Evolutionary conservation across 768 basidiomycete species (phyloP).

Genomic region (Mycena capillaripes): DNA sequence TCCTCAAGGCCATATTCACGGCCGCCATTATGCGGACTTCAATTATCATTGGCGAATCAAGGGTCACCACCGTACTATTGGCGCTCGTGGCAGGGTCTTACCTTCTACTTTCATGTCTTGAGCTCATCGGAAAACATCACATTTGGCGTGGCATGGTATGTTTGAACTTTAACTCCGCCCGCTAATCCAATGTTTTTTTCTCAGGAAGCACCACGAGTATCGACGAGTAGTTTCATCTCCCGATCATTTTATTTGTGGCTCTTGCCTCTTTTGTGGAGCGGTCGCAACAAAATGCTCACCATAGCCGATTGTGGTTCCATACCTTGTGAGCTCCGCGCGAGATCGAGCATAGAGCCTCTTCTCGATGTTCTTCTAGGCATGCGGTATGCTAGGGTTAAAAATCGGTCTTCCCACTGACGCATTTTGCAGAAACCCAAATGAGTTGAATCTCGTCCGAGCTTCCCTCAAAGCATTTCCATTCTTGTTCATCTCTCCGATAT

Average conservation of each 20-base stretch:
- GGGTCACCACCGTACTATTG: background rate
- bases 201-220: conserved; percentile 10
- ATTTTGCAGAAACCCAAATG: no score
- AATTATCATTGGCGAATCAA: background rate
- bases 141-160: background rate
- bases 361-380: background rate
- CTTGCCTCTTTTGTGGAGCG: conserved; percentile 18
- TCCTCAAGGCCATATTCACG: conserved; percentile 9
- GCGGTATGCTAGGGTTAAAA: background rate
- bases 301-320: conserved; percentile 22
- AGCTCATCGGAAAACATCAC: background rate
- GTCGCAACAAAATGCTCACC: conserved; percentile 14
- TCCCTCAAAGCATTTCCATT: conserved; percentile 21
- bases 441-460: conserved; percentile 12
- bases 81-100: background rate
- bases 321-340: background rate
- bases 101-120: background rate
- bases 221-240: conserved; percentile 7
- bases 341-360: conserved; percentile 6
- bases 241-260: conserved; percentile 20
- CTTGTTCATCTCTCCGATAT: conserved; percentile 15
- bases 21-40: conserved; percentile 12
- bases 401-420: background rate
- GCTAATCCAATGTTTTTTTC: no score
- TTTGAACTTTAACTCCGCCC: no score